Percentiles rank a stretch among this genome's conserved stretches.
Conservation (phyloP, 345 rosid genomes). For the Durio zibethinus region DNA sequence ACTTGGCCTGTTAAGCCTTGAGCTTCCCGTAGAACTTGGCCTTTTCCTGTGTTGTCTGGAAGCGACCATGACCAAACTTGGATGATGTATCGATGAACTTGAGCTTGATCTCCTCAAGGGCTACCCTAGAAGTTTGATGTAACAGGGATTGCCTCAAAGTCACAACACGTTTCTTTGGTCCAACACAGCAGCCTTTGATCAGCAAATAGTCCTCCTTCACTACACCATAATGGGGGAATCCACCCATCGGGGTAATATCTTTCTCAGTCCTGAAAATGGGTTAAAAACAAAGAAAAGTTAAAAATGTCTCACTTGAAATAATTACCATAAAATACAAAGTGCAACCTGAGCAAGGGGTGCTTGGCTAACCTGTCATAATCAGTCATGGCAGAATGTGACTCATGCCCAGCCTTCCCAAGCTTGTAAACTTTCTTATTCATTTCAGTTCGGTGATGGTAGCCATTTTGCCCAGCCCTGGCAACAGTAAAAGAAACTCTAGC, state of each 20-base stretch:
- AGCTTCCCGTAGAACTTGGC: constrained; percentile 59
- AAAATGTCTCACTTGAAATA: not conserved
- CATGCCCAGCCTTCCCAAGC: constrained; percentile 76
- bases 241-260: constrained; percentile 88
- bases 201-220: constrained; percentile 77
- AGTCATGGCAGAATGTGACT: constrained; percentile 67
- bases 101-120: constrained; percentile 64
- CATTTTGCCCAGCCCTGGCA: constrained; percentile 96
- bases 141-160: constrained; percentile 71
- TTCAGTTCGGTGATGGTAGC: constrained; percentile 89
- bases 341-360: too few species aligned
- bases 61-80: constrained; percentile 68
- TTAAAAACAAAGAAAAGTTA: not conserved
- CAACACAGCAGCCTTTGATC: constrained; percentile 89
- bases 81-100: constrained; percentile 80
- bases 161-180: constrained; percentile 89
- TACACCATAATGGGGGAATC: constrained; percentile 86
- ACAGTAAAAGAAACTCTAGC: constrained; percentile 95
- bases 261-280: constrained; percentile 56
- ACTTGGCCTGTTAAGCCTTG: constrained; percentile 40
- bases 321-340: not conserved
- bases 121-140: constrained; percentile 72
- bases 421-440: constrained; percentile 89
- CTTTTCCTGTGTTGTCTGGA: constrained; percentile 82
- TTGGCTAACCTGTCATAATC: constrained; percentile 67